These are phyloP conservation scores for Thielaviopsis populi DNA, from an alignment of 2,329 filamentous ascomycete genomes.

Conservation along the genomic window DNA sequence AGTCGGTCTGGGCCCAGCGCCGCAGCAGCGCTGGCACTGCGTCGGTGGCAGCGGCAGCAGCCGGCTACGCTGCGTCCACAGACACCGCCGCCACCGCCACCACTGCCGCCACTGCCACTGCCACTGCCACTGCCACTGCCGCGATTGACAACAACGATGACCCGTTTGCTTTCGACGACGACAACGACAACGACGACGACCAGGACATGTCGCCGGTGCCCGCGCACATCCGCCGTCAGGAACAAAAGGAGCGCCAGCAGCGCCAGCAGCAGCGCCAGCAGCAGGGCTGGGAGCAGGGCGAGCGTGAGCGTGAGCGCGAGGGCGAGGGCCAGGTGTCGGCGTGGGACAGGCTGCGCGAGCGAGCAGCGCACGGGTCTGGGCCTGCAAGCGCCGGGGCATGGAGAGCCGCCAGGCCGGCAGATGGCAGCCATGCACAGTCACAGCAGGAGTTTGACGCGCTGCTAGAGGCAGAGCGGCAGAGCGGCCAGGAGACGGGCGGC, in stretches of 20 bases:
- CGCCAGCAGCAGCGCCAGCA: conserved; percentile 2
- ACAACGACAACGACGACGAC: conserved; percentile 12
- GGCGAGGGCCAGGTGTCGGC: conserved; percentile 3
- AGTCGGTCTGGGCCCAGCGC: conserved; percentile 14
- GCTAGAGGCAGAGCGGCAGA: conserved; percentile 31
- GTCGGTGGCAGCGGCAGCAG: no score
- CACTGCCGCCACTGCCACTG: background rate
- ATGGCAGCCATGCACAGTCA: conserved; percentile 21
- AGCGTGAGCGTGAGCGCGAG: background rate
- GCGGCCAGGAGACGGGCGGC: conserved; percentile 27
- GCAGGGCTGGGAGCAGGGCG: background rate
- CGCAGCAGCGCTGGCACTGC: background rate
- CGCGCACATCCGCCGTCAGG: conserved; percentile 15
- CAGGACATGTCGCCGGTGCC: conserved; percentile 15
- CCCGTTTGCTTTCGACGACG: conserved; percentile 12
- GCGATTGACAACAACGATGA: conserved; percentile 9
- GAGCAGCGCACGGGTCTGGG: background rate
- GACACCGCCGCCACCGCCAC: background rate
- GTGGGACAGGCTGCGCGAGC: conserved; percentile 14
- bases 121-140: background rate
- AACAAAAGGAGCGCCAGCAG: conserved; percentile 7
- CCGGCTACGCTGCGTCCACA: no score
- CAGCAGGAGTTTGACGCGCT: conserved; percentile 37
- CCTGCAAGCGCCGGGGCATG: background rate
- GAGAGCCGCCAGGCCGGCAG: conserved; percentile 1